phyloP scores from a whole-genome alignment of 108 stramenopile species.

The Conticribra weissflogii region DNA sequence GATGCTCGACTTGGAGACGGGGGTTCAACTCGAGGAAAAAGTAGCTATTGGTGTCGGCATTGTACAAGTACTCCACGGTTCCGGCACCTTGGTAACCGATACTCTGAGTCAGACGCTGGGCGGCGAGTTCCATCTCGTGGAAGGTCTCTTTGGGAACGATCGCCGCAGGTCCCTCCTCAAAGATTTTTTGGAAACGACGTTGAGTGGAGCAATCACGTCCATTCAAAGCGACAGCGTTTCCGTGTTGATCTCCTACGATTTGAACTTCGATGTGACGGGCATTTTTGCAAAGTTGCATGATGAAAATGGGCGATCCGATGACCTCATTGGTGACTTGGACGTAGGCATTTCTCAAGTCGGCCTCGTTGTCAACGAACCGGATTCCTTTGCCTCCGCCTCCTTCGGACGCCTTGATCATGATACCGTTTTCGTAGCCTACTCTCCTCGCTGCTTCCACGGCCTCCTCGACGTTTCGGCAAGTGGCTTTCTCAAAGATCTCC shows the following conservation, averaged over 20 bases:
- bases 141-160: conserved; percentile 89
- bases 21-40: conserved; percentile 99
- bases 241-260: conserved; percentile 97
- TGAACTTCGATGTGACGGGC: conserved; percentile 99
- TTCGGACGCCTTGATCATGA: conserved; percentile 99
- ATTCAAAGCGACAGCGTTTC: conserved; percentile 95
- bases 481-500: conserved; percentile 93
- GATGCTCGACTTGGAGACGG: conserved; percentile 98
- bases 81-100: conserved; percentile 98
- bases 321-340: conserved; percentile 94
- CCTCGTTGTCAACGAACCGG: conserved; percentile 93
- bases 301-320: conserved; percentile 94
- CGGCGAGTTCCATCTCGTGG: conserved; percentile 93
- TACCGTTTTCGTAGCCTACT: conserved; percentile 95
- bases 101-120: conserved; percentile 92
- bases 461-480: conserved; percentile 89
- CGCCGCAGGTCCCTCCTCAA: conserved; percentile 95
- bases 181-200: conserved; percentile 99
- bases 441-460: conserved; percentile 90
- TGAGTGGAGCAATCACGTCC: conserved; percentile 98
- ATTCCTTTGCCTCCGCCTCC: conserved; percentile 99
- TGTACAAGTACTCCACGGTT: conserved; percentile 98
- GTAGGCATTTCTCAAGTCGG: conserved; percentile 81
- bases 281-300: conserved; percentile 98
- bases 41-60: conserved; percentile 91